Conservation (phyloP, 78 protist species). For the Planoprotostelium fungivorum region DNA sequence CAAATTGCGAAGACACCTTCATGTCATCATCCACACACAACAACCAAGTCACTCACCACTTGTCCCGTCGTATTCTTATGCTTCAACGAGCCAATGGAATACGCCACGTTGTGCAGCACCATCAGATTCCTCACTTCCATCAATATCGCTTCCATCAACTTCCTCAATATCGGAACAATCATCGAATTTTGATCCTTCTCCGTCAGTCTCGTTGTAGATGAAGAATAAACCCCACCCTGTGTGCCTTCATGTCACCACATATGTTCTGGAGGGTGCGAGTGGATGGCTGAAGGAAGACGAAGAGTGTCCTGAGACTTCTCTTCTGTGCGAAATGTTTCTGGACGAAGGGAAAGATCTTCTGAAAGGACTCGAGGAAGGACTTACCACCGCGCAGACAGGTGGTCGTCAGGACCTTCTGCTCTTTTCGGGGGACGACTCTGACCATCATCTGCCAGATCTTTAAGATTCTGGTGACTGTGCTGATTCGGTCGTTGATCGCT, state of each 20-base stretch:
- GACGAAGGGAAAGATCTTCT: not conserved
- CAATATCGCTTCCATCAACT: not conserved
- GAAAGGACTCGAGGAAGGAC: not conserved
- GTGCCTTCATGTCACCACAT: not conserved
- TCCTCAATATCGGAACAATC: not conserved
- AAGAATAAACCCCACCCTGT: not conserved
- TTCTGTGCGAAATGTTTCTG: not conserved
- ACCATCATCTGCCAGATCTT: not conserved
- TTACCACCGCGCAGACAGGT: not conserved
- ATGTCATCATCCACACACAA: too few species aligned
- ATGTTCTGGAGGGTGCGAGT: not conserved
- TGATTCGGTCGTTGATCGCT: not conserved
- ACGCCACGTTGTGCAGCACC: not conserved
- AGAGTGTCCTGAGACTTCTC: not conserved
- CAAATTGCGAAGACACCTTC: not conserved
- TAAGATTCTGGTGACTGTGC: not conserved
- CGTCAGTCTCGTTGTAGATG: not conserved
- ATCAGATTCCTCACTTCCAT: not conserved
- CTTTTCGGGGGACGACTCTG: not conserved
- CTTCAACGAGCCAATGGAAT: not conserved
- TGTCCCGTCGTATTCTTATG: not conserved
- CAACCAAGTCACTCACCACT: not conserved
- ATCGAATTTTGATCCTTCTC: not conserved
- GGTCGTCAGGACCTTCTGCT: not conserved
- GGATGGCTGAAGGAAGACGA: not conserved